phyloP scores from a whole-genome alignment of 163 green algal genomes.

The Coccomyxa subellipsoidea region DNA sequence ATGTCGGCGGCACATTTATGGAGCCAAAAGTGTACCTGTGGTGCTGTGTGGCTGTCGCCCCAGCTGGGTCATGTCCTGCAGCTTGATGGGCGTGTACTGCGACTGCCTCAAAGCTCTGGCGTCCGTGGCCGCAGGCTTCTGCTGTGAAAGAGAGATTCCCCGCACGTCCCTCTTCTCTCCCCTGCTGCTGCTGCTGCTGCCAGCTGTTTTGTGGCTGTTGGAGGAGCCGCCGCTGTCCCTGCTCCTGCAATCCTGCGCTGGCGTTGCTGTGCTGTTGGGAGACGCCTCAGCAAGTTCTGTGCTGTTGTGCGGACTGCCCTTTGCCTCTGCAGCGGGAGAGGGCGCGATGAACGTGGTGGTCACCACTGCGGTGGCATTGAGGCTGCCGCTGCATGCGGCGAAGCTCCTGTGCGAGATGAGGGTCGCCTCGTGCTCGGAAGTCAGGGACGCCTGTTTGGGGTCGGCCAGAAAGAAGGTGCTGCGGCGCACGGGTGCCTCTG shows the following conservation, averaged over 20 bases:
- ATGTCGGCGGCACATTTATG: not conserved
- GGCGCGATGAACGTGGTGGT: not conserved
- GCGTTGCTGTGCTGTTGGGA: not conserved
- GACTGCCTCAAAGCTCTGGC: not conserved
- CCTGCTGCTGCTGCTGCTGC: not conserved
- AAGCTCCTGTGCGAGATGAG: not conserved
- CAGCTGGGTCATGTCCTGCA: constrained; percentile 3
- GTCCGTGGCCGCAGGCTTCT: not conserved
- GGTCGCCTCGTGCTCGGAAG: not conserved
- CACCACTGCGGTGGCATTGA: not conserved
- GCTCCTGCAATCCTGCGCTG: not conserved
- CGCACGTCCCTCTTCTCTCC: constrained; percentile 1
- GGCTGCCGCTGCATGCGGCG: not conserved
- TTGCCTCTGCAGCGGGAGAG: not conserved
- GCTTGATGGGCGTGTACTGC: not conserved
- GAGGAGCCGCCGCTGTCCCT: not conserved
- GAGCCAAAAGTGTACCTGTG: not conserved
- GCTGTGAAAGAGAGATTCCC: not conserved
- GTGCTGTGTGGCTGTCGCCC: not conserved
- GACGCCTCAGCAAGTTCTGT: not conserved
- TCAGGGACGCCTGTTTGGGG: not conserved
- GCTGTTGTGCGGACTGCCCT: not conserved
- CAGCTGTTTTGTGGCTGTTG: not conserved
- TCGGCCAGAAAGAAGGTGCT: not conserved
- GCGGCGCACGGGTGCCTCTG: not conserved